These are phyloP conservation scores for Castanea sativa DNA, from an alignment of 306 rosid genomes.

Conservation along the genomic window DNA sequence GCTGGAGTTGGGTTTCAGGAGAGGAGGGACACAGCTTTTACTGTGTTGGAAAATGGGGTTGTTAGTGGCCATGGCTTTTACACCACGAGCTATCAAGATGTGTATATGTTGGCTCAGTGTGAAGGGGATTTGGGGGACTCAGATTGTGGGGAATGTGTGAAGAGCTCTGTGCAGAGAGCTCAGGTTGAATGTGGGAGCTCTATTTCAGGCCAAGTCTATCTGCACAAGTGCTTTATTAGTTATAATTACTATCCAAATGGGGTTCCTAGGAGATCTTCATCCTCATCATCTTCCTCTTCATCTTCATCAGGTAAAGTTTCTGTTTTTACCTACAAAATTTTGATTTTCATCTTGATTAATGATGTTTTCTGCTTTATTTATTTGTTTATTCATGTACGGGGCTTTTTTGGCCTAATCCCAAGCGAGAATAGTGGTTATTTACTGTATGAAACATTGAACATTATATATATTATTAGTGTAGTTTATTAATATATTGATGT, in stretches of 20 bases:
- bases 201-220: conserved; percentile 78
- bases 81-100: conserved; percentile 59
- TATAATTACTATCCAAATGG: conserved; percentile 87
- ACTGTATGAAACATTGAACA: neutral
- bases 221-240: conserved; percentile 84
- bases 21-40: conserved; percentile 74
- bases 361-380: neutral
- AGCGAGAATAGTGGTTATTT: neutral
- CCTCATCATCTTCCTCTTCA: conserved; percentile 37
- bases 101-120: conserved; percentile 86
- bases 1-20: conserved; percentile 83
- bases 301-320: conserved; percentile 55
- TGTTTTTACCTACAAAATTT: too few species aligned
- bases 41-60: conserved; percentile 75
- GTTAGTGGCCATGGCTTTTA: conserved; percentile 79
- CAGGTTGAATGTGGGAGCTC: conserved; percentile 86
- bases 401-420: neutral
- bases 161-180: conserved; percentile 73
- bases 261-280: conserved; percentile 64
- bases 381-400: neutral
- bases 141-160: conserved; percentile 83
- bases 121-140: conserved; percentile 90
- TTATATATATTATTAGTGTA: neutral
- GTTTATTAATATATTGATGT: neutral
- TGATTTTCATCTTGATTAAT: neutral